These are phyloP conservation scores for Populus ilicifolia DNA, from an alignment of 345 rosid genomes.

Conservation along the genomic window DNA sequence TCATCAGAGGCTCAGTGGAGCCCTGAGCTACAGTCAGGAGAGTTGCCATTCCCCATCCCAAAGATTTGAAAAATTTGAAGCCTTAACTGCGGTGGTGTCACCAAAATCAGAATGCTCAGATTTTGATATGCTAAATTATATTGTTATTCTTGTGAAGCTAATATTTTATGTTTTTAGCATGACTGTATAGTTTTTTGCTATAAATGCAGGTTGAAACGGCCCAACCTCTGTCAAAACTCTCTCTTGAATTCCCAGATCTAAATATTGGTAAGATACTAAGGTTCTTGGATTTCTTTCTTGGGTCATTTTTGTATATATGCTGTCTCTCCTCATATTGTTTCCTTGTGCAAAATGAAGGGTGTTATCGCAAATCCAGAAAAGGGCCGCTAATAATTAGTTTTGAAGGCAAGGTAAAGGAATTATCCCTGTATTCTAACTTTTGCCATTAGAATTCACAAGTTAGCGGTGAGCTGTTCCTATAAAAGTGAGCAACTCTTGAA, in stretches of 20 bases:
- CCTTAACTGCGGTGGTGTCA: no score
- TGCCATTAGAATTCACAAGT: background rate
- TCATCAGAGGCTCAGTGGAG: no score
- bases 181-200: background rate
- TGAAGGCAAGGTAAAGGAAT: slow-evolving; percentile 67
- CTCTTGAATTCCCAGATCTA: slow-evolving; percentile 84
- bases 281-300: background rate
- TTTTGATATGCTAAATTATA: no score
- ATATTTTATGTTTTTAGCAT: slow-evolving; percentile 1
- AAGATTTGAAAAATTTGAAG: no score
- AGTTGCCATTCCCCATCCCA: no score
- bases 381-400: slow-evolving; percentile 60
- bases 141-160: no score
- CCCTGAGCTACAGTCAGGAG: no score
- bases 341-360: slow-evolving; percentile 40
- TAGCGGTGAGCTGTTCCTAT: background rate
- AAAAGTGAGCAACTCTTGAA: background rate
- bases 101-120: no score
- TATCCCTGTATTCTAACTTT: background rate
- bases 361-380: slow-evolving; percentile 68
- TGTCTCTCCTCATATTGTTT: slow-evolving; percentile 15
- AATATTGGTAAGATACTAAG: slow-evolving; percentile 48
- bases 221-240: slow-evolving; percentile 72
- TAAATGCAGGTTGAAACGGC: slow-evolving; percentile 76
- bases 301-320: background rate